A percentile compares a stretch with the other conserved stretches of the same genome.
Evolutionary conservation across 345 rosid genomes (phyloP).

Genomic region (Cardamine resedifolia): DNA sequence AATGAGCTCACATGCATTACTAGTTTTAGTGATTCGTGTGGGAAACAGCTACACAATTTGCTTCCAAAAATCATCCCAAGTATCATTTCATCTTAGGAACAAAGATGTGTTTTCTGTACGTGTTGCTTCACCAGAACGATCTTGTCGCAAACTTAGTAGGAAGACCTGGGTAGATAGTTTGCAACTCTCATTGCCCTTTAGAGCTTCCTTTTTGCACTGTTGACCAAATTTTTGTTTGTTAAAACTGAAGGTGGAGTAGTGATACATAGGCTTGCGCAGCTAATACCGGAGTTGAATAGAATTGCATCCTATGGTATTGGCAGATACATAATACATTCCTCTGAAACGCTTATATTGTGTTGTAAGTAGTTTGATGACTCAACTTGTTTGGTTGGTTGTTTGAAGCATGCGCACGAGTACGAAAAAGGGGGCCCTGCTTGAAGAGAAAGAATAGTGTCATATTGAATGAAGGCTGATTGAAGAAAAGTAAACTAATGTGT

Average conservation of each 20-base stretch:
- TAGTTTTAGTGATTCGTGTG: slow-evolving; percentile 45
- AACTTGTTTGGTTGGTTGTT: slow-evolving; percentile 14
- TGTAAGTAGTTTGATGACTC: neutral
- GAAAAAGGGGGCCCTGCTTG: neutral
- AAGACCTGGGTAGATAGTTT: neutral
- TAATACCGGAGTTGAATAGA: slow-evolving; percentile 11
- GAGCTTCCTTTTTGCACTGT: neutral
- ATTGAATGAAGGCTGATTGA: neutral
- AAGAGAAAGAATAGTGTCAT: slow-evolving; percentile 12
- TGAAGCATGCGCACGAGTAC: neutral
- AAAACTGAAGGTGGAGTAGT: slow-evolving; percentile 7
- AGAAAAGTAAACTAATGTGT: neutral
- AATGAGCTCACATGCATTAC: slow-evolving; percentile 61
- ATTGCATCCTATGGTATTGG: neutral
- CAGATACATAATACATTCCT: neutral
- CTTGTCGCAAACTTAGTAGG: slow-evolving; percentile 2
- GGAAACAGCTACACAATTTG: slow-evolving; percentile 45
- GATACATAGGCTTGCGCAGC: slow-evolving; percentile 1
- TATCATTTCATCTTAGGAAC: slow-evolving; percentile 40
- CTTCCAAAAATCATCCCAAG: slow-evolving; percentile 84
- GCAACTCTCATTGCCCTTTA: slow-evolving; percentile 7
- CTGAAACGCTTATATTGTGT: neutral
- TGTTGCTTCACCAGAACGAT: slow-evolving; percentile 22
- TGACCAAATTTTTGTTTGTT: neutral
- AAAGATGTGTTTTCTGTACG: slow-evolving; percentile 14